These are phyloP conservation scores for Wallacemonas rigidus DNA, from an alignment of 208 protist genomes.

Conservation along the genomic window DNA sequence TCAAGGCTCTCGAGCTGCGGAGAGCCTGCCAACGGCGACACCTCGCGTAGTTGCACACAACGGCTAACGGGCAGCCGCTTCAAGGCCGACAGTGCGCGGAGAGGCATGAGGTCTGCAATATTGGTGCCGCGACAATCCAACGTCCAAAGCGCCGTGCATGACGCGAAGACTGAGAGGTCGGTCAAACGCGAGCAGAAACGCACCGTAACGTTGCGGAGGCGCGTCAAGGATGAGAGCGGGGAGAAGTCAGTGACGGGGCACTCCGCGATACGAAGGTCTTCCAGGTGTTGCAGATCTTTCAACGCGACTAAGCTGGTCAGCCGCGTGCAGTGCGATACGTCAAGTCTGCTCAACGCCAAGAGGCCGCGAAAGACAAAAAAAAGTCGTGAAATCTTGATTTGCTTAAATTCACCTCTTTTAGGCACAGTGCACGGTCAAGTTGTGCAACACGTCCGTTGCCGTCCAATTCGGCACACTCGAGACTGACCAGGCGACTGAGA, in stretches of 20 bases:
- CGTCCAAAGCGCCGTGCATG: neutral
- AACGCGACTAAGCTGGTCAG: neutral
- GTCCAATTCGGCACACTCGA: neutral
- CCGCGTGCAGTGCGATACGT: neutral
- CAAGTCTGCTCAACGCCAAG: neutral
- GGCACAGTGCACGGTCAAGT: neutral
- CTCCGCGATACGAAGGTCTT: neutral
- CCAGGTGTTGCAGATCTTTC: neutral
- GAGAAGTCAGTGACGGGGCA: neutral
- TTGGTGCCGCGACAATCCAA: neutral
- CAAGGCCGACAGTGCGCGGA: neutral
- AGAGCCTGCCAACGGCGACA: constrained; percentile 4
- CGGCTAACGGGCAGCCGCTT: neutral
- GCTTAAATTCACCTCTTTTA: neutral
- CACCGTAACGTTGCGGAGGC: neutral
- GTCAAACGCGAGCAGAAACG: neutral
- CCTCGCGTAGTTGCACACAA: neutral
- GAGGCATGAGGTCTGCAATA: neutral
- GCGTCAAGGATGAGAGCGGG: neutral
- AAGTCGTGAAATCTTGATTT: neutral
- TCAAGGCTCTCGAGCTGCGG: neutral
- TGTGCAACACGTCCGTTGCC: neutral
- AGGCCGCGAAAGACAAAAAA: neutral
- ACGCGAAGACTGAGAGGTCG: neutral
- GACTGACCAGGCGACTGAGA: neutral